Evolutionary conservation across 495 filamentous ascomycete species (phyloP), one percentile per base, ranked within the genome.

Genomic region (Penicillium coprophilum): DNA sequence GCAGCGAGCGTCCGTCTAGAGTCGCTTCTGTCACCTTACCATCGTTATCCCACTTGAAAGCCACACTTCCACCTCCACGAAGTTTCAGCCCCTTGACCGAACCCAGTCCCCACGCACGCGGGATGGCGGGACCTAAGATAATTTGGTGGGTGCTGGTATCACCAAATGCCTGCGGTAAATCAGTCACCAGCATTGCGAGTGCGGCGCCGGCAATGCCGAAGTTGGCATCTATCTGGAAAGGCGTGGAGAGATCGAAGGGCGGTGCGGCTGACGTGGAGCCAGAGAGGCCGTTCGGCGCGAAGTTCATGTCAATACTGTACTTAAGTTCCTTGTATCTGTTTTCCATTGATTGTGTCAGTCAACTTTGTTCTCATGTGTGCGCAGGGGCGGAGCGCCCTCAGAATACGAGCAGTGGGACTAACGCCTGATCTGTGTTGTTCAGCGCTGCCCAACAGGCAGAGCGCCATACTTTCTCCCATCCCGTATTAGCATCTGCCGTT

Each of bases 141-240:
- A 79, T 64, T 13, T 32, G 52, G 50, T 62, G 59, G 17, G 51
- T 31, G n/a, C 28, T 43, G 41, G 34, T 15, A 34, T 57, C 48
- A 34, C 54, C 46, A 41, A 51, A 41, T 20, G 60, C 57, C 24
- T 71, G 57, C 56, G 74, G 72, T 31, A 76, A 51, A 55, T 77
- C 74, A 15, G 62, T 51, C n/a, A 75, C 71, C 46, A 83, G 61
- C 70, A 82, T 80, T 6, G 59, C 61, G 28, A 79, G 39, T 50
- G 80, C 66, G 10, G 77, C 79, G 2, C 73, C 80, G 36, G 69
- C 66, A 5, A 73, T 57, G 6, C 78, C 81, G 52, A 80, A 83
- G 62, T 83, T 83, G 10, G 81, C 80, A 67, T 83, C 81, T 36
- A 81, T 80, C 64, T 83, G 81, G 54, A 81, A 82, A 6, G 77